Conservation (phyloP, 139 green algal species). For the Picochlorum sp. region DNA sequence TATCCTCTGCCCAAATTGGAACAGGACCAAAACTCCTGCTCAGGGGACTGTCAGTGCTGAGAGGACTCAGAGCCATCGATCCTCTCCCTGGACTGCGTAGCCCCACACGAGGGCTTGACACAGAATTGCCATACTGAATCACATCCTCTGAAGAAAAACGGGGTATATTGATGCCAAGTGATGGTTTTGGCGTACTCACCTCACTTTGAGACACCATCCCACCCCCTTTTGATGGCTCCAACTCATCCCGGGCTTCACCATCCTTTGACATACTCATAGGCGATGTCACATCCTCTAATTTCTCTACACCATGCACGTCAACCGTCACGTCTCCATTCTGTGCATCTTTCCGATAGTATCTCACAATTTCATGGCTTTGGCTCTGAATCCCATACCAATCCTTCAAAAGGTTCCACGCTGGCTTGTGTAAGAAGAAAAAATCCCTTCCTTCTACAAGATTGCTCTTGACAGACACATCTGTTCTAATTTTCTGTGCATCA, state of each 20-base stretch:
- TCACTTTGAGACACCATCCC: no score
- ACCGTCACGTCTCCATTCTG: conserved; percentile 10
- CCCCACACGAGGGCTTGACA: background rate
- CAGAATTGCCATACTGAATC: background rate
- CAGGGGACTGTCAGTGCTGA: background rate
- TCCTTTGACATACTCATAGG: background rate
- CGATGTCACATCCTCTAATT: background rate
- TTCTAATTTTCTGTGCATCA: no score
- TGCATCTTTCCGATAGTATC: conserved; percentile 1
- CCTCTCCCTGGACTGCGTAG: no score
- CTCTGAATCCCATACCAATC: conserved; percentile 44
- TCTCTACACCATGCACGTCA: background rate
- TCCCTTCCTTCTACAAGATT: conserved; percentile 28
- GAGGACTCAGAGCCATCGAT: background rate
- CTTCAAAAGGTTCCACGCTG: conserved; percentile 39
- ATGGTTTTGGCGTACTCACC: no score
- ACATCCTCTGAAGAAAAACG: background rate
- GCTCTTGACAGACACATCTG: no score
- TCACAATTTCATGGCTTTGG: no score
- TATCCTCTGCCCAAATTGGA: conserved; percentile 26
- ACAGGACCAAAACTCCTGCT: conserved; percentile 1
- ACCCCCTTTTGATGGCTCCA: no score
- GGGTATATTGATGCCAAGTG: no score
- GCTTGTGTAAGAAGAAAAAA: conserved; percentile 30
- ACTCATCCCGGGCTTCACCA: no score